Base-by-base conservation (phyloP, 2,329 filamentous ascomycete genomes). In the Colletotrichum chlorophyti region DNA sequence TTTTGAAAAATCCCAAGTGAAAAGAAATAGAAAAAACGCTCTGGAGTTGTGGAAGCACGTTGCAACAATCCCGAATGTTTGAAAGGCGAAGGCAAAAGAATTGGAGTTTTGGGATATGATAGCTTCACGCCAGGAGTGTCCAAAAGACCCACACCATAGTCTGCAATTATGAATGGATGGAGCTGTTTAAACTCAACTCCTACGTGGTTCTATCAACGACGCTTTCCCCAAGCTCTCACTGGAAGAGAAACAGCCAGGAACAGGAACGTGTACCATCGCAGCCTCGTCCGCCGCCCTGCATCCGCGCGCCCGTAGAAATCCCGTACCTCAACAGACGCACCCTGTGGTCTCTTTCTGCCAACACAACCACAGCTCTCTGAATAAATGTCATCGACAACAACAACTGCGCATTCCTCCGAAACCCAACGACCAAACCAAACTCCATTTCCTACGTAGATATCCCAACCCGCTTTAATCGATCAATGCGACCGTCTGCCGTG, bases 261-360 rank as follows among this genome's bases (percentile, higher is more conserved):
- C 55, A 51, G 52, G 53, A n/a, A n/a, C n/a, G n/a, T n/a, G n/a
- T n/a, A n/a, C n/a, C 53, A 59, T 59, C 55, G 51, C 31, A 59
- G 55, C 55, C 55, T 59, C 55, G 53, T 52, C 45, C 32, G 46
- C 41, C 53, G 51, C 55, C 55, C 55, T 59, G 55, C 37, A 54
- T 43, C 51, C 31, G 43, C 55, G 55, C 38, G 51, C 29, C 55
- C 51, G 55, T 54, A 26, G 42, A 38, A 59, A 45, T 43, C 32
- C 42, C 43, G 35, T 40, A 29, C 14, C n/a, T 24, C 55, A 34
- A 40, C 43, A n/a, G n/a, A n/a, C n/a, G n/a, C n/a, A n/a, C n/a
- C n/a, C n/a, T n/a, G n/a, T n/a, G n/a, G n/a, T 40, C 37, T 15
- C 48, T 38, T 9, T 45, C 40, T 15, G 21, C 32, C 29, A 35